These are phyloP conservation scores for Neofusicoccum kwambonambiense DNA, from an alignment of 2,329 filamentous ascomycete genomes.

Conservation along the genomic window DNA sequence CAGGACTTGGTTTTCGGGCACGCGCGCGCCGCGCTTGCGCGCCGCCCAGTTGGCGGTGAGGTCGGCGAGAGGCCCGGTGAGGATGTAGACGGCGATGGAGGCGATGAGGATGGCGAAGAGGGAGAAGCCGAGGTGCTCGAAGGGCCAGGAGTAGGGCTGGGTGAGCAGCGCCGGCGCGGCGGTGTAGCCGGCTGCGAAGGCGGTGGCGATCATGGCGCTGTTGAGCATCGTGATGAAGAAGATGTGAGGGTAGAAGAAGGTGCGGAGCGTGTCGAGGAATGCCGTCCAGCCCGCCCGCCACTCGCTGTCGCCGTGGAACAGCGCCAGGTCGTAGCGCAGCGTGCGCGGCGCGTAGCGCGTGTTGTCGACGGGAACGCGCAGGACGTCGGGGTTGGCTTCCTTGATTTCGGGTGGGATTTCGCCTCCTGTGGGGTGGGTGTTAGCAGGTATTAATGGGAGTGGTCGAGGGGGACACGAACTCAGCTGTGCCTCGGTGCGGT, in stretches of 20 bases:
- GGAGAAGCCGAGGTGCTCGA: conserved; percentile 6
- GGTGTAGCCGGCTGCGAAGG: conserved; percentile 23
- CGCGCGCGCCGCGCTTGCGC: conserved; percentile 25
- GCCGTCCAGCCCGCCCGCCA: conserved; percentile 26
- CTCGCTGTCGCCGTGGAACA: conserved; percentile 24
- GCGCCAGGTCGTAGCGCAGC: conserved; percentile 25
- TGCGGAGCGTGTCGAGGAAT: conserved; percentile 30
- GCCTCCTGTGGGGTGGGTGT: conserved; percentile 1
- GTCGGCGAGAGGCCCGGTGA: conserved; percentile 29
- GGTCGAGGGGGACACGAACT: not conserved
- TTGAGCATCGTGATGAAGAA: conserved; percentile 33
- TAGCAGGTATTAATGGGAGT: not conserved
- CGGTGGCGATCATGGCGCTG: conserved; percentile 29
- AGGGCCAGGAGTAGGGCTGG: conserved; percentile 5
- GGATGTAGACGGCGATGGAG: conserved; percentile 22
- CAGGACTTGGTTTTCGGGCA: conserved; percentile 30
- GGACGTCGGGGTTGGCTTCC: not conserved
- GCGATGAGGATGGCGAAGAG: conserved; percentile 23
- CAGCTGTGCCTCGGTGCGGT: conserved; percentile 23
- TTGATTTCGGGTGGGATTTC: conserved; percentile 17
- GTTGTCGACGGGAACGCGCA: conserved; percentile 4
- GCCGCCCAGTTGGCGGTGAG: conserved; percentile 28
- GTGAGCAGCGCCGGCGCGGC: conserved; percentile 10
- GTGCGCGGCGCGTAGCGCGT: conserved; percentile 22
- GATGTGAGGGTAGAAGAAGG: conserved; percentile 33